A percentile compares a stretch with the other conserved stretches of the same genome.
These are phyloP conservation scores for Trypanosoma melophagium DNA, from an alignment of 208 protist species.

Conservation along the genomic window DNA sequence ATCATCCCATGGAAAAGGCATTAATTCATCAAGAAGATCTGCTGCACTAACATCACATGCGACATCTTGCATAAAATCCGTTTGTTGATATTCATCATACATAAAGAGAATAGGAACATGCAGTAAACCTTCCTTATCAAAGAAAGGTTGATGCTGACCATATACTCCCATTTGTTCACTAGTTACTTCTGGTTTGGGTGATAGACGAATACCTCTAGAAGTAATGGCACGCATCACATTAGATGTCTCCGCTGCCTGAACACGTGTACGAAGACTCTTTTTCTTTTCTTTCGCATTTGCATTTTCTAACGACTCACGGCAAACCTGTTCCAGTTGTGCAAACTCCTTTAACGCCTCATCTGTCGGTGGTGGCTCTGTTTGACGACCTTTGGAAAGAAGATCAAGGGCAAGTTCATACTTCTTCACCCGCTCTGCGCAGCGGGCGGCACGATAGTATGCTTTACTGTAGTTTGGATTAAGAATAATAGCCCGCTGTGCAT, in stretches of 20 bases:
- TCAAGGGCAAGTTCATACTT: conserved; percentile 77
- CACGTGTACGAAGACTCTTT: conserved; percentile 31
- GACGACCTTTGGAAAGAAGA: conserved; percentile 51
- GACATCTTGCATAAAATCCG: conserved; percentile 92
- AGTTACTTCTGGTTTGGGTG: conserved; percentile 54
- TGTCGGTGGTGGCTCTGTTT: conserved; percentile 35
- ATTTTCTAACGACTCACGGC: conserved; percentile 26
- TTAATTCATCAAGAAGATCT: conserved; percentile 74
- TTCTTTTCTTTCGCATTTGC: conserved; percentile 37
- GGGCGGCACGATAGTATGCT: conserved; percentile 84
- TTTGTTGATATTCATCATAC: conserved; percentile 92
- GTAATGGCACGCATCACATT: conserved; percentile 71
- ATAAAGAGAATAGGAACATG: conserved; percentile 93
- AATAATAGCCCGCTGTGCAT: conserved; percentile 80
- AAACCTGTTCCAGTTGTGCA: conserved; percentile 50
- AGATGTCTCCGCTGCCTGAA: conserved; percentile 55
- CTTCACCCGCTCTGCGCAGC: conserved; percentile 61
- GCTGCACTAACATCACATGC: conserved; percentile 59
- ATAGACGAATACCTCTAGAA: conserved; percentile 59
- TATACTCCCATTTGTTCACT: conserved; percentile 86
- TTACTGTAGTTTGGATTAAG: conserved; percentile 81
- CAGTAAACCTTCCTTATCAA: conserved; percentile 67
- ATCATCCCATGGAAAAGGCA: conserved; percentile 88
- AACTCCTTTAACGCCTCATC: conserved; percentile 47
- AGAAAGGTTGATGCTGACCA: conserved; percentile 73